Base-by-base conservation (phyloP, 495 filamentous ascomycete species). In the Penicillium pulvis region DNA sequence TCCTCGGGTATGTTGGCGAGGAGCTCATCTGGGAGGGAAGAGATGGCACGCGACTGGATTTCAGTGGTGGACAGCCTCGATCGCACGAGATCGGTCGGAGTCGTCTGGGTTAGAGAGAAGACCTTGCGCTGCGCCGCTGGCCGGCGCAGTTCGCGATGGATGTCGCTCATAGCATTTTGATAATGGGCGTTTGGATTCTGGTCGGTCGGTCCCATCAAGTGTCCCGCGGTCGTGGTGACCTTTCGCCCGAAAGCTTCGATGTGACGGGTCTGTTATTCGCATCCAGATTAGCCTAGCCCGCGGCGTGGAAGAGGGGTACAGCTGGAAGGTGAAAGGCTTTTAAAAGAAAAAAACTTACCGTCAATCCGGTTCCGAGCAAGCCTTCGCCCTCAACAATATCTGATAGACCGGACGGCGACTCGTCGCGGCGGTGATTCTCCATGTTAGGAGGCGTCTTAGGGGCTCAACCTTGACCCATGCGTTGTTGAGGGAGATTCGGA, bases 241-340 rank as follows among this genome's bases (percentile, higher is more conserved):
- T 96, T 99, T 64, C 92, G 85, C 52, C 91, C 85, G 75, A 99
- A 97, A 39, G 92, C 91, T 75, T 97, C 92, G 60, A 99, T 76
- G 61, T 93, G 90, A 66, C 91, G 87, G 45, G 91, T 84, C 93
- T 98, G 70, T 62, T 61, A 28, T 44, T 26, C 31, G 50, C 8
- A 53, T 56, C 14, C 24, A 35, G 36, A 19, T 43, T 20, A 58
- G 58, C 53, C 39, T 55, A 41, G 60, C 31, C 23, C 31, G 55
- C 46, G 39, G 19, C 28, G 16, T 55, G 26, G n/a, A 17, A 31
- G 52, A 55, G 53, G 41, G 54, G 36, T 26, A 52, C 20, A 42
- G 33, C n/a, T 39, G 19, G 17, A 12, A 23, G 12, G 55, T 46
- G 45, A 52, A 53, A 52, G 43, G 47, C 45, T 51, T 16, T 50